phyloP scores from a whole-genome alignment of 148 eudicot genomes.

The Nepenthes gracilis region DNA sequence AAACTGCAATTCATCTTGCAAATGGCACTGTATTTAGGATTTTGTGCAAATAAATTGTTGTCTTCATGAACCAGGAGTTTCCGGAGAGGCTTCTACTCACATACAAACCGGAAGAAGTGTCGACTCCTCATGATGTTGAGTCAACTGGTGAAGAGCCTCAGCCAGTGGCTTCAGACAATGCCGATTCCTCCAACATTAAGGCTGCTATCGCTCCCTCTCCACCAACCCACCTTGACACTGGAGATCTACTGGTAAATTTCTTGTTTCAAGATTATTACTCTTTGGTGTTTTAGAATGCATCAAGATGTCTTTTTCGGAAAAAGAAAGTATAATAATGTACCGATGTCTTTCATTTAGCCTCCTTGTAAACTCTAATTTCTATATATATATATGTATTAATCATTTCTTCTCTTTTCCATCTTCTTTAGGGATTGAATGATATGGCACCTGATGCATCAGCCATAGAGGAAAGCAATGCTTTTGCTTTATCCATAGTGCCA shows the following conservation, averaged over 20 bases:
- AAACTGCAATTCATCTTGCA: not conserved
- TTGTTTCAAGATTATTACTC: not conserved
- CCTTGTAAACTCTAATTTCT: not conserved
- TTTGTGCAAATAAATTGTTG: not conserved
- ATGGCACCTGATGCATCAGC: slow-evolving; percentile 47
- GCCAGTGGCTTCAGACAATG: slow-evolving; percentile 34
- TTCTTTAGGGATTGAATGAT: slow-evolving; percentile 59
- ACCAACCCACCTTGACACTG: slow-evolving; percentile 41
- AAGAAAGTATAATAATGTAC: too few relatives aligned
- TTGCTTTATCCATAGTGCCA: slow-evolving; percentile 85
- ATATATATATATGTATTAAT: not conserved
- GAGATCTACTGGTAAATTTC: slow-evolving; percentile 66
- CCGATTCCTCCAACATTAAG: slow-evolving; percentile 21
- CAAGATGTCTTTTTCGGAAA: too few relatives aligned
- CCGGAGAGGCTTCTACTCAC: slow-evolving; percentile 86
- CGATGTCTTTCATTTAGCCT: not conserved
- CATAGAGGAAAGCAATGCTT: slow-evolving; percentile 87
- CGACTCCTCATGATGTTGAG: slow-evolving; percentile 31
- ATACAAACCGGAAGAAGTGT: slow-evolving; percentile 65
- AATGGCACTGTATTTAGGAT: not conserved
- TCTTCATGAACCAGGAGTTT: slow-evolving; percentile 51
- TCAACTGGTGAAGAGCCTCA: slow-evolving; percentile 34
- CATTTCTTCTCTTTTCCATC: slow-evolving; percentile 11
- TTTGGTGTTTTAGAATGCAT: not conserved
- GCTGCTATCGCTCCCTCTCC: slow-evolving; percentile 35